A percentile compares a stretch with the other conserved stretches of the same genome.
These are phyloP conservation scores for Zasmidium angulare DNA, from an alignment of 2,329 filamentous ascomycete genomes.

Conservation along the genomic window DNA sequence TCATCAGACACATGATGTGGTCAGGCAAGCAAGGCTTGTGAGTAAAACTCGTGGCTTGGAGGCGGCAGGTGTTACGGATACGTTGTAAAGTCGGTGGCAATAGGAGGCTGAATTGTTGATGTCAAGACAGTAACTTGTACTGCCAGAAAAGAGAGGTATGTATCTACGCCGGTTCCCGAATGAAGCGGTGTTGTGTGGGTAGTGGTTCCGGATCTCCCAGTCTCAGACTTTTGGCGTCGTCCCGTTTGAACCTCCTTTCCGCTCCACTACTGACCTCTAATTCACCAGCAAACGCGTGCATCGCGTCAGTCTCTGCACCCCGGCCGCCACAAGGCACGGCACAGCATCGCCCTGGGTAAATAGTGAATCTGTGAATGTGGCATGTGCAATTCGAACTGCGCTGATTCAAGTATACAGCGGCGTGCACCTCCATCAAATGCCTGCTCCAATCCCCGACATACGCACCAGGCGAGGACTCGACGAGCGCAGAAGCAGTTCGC, in stretches of 20 bases:
- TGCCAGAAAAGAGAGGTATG: background rate
- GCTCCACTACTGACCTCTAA: background rate
- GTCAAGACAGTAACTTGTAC: background rate
- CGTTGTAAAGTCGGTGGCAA: background rate
- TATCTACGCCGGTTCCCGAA: background rate
- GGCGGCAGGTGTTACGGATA: background rate
- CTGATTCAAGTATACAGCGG: conserved; percentile 11
- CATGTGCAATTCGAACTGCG: background rate
- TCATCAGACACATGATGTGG: background rate
- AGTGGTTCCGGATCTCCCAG: background rate
- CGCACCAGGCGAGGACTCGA: conserved; percentile 6
- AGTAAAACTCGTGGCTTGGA: background rate
- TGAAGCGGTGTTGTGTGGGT: background rate
- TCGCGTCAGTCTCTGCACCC: background rate
- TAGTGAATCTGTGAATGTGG: background rate
- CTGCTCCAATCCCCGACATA: conserved; percentile 1
- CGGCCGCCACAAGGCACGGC: conserved; percentile 4
- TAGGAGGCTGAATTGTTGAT: background rate
- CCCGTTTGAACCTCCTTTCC: background rate
- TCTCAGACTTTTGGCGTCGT: background rate
- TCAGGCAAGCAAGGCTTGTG: background rate
- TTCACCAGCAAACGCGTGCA: conserved; percentile 1
- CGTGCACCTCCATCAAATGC: conserved; percentile 7
- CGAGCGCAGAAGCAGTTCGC: conserved; percentile 13
- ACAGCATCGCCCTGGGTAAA: conserved; percentile 27